Base-by-base conservation (phyloP, 208 protist species). In the Kentomonas sorsogonicus region DNA sequence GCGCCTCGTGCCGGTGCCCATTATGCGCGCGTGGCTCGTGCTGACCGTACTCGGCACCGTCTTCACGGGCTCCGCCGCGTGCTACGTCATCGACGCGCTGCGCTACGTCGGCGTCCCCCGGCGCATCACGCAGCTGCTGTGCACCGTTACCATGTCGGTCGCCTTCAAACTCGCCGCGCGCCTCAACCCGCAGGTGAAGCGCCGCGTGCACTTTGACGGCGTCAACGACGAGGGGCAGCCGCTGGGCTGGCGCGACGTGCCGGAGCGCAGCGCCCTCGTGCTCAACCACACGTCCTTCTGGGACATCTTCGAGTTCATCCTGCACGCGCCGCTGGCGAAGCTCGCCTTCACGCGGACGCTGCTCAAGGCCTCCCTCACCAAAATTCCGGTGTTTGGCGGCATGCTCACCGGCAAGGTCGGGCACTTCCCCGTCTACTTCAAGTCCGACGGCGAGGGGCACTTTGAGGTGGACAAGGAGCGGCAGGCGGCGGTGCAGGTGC, bases 341-440 rank as follows among this genome's bases (percentile, higher is more conserved):
- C 46, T 81, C 33, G 33, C 53, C 7, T 36, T 66, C 27, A 77
- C 60, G 20, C 62, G 77, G 48, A 84, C 81, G 46, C 60, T 83
- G 7, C 72, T 85, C 61, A 88, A 88, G 69, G 50, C 63, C 47
- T 61, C 72, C 5, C 74, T 88, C 26, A 60, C 63, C 20, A 53
- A 69, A 38, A 76, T 88, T 29, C 81, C 81, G 29, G 66, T 84
- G 46, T 78, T 83, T 55, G 81, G 81, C 44, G 69, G 63, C 66
- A 50, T 69, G 55, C 82, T 82, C 50, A 64, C 79, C 38, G 64
- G 78, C 53, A 69, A 69, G 29, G 75, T 80, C 38, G 83, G 83
- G 3, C 77, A 90, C 73, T 90, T 86, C 51, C 83, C 83, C 3
- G 83, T 90, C 11, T 87, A 80, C 73, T 90, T 87, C 71, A 87